Evolutionary conservation across 202 grass and related monocot species (phyloP).

Genomic region (Cymbopogon flexuosus): DNA sequence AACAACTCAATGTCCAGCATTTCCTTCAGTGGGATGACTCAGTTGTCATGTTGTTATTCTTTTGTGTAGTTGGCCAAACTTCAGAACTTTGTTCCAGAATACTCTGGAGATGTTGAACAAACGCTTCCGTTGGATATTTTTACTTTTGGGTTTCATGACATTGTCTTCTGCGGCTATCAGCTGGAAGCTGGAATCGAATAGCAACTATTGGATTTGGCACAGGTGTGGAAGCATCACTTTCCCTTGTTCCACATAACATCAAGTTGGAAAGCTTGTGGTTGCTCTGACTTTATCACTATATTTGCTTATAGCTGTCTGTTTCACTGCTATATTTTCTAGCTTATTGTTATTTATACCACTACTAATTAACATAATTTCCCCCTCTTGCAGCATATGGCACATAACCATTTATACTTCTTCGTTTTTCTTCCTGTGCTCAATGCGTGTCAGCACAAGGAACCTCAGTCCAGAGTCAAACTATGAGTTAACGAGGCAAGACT

Average conservation of each 20-base stretch:
- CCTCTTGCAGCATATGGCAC: conserved; percentile 79
- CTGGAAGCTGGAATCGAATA: conserved; percentile 89
- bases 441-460: conserved; percentile 35
- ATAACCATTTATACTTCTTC: conserved; percentile 95
- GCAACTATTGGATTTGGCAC: conserved; percentile 96
- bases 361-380: not conserved
- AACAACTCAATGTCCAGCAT: not conserved
- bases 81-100: conserved; percentile 50
- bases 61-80: conserved; percentile 64
- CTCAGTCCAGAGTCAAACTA: conserved; percentile 46
- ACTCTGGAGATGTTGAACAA: conserved; percentile 66
- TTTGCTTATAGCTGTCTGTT: not conserved
- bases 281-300: not conserved
- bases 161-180: conserved; percentile 74
- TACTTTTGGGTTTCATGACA: conserved; percentile 70
- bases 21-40: conserved; percentile 21
- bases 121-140: conserved; percentile 69
- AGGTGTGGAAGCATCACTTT: conserved; percentile 46
- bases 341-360: not conserved
- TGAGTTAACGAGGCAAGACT: conserved; percentile 65
- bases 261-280: conserved; percentile 1
- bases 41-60: conserved; percentile 23
- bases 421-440: conserved; percentile 91
- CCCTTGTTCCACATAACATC: conserved; percentile 1
- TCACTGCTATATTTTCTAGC: not conserved